Conservation (phyloP, 176 grass and related monocot genomes). For the Aechmea fasciata region DNA sequence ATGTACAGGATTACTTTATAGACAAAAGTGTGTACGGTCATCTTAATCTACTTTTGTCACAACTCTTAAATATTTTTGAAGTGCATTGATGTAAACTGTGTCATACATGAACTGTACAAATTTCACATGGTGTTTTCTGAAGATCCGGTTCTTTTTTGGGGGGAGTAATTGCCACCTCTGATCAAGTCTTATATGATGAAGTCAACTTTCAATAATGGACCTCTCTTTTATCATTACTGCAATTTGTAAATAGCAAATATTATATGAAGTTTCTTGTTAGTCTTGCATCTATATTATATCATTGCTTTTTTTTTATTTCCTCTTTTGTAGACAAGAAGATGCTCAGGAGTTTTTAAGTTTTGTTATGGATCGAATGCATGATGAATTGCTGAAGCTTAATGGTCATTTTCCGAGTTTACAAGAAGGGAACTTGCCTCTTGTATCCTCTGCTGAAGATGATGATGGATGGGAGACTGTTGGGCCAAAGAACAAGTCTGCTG, state of each 20-base stretch:
- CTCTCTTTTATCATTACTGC: not conserved
- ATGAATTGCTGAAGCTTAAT: conserved; percentile 84
- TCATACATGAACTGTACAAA: too few species aligned
- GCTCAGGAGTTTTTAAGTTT: conserved; percentile 95
- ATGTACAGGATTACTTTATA: too few species aligned
- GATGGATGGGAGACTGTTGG: conserved; percentile 99
- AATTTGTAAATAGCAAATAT: not conserved
- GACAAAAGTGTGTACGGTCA: too few species aligned
- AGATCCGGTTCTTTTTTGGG: too few species aligned
- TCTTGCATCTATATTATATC: not conserved
- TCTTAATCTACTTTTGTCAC: too few species aligned
- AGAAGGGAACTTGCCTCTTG: conserved; percentile 34
- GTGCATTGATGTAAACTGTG: too few species aligned
- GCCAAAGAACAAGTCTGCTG: conserved; percentile 81
- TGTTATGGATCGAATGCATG: conserved; percentile 90
- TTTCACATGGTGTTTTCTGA: too few species aligned
- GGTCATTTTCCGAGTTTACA: conserved; percentile 40
- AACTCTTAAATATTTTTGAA: too few species aligned
- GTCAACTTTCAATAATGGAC: not conserved
- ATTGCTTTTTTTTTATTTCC: not conserved
- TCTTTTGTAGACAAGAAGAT: conserved; percentile 84
- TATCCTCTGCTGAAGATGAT: conserved; percentile 62
- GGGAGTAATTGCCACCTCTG: too few species aligned
- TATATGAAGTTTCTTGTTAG: conserved; percentile 3
- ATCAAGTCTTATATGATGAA: too few species aligned